Evolutionary conservation across 2,329 filamentous ascomycete genomes (phyloP).

Genomic region (Cryphonectria radicalis): DNA sequence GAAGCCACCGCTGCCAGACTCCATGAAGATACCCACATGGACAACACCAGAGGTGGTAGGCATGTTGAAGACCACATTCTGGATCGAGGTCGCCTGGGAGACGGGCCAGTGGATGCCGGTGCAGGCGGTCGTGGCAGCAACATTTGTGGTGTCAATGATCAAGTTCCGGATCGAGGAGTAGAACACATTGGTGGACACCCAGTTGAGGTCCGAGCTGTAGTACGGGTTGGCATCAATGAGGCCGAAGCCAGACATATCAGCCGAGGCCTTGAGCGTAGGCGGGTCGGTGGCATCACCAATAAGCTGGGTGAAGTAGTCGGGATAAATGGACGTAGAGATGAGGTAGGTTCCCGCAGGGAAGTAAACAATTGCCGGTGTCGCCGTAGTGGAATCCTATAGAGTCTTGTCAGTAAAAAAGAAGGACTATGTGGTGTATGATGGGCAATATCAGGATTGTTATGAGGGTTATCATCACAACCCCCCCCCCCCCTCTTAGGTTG

Average conservation of each 20-base stretch:
- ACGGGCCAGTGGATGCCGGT: slow-evolving; percentile 72
- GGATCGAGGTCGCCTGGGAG: slow-evolving; percentile 64
- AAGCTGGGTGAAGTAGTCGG: slow-evolving; percentile 81
- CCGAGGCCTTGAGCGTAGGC: slow-evolving; percentile 58
- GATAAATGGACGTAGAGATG: slow-evolving; percentile 70
- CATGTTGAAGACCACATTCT: slow-evolving; percentile 63
- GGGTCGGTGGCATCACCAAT: slow-evolving; percentile 69
- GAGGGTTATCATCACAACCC: neutral
- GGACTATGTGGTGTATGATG: neutral
- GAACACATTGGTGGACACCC: slow-evolving; percentile 62
- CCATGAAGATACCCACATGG: slow-evolving; percentile 64
- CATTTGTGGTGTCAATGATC: slow-evolving; percentile 59
- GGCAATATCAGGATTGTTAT: neutral
- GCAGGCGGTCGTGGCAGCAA: slow-evolving; percentile 51
- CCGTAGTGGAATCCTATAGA: slow-evolving; percentile 45
- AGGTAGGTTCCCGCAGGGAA: slow-evolving; percentile 64
- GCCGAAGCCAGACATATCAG: slow-evolving; percentile 53
- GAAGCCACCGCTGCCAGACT: slow-evolving; percentile 41
- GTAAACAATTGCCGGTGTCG: slow-evolving; percentile 48
- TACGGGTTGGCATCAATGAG: slow-evolving; percentile 56
- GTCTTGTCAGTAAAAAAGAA: slow-evolving; percentile 26
- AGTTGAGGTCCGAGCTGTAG: slow-evolving; percentile 48
- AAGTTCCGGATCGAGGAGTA: slow-evolving; percentile 64
- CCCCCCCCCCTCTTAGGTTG: fast-evolving
- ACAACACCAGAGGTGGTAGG: slow-evolving; percentile 52